These are phyloP conservation scores for Lentinula aciculospora DNA, from an alignment of 768 basidiomycete species.

Conservation along the genomic window DNA sequence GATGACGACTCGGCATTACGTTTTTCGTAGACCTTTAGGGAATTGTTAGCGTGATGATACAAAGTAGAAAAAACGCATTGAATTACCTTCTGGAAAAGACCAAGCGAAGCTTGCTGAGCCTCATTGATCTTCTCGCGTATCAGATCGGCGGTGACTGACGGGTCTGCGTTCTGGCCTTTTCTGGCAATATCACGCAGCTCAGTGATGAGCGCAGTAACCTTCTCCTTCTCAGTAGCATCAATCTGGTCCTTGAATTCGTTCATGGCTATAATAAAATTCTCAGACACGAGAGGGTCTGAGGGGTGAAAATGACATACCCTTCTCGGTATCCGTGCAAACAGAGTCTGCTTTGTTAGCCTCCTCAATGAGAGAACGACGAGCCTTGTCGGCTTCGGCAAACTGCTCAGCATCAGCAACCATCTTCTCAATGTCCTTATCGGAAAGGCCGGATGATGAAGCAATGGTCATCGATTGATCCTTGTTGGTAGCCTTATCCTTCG, in stretches of 20 bases:
- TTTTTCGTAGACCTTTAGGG: constrained; percentile 72
- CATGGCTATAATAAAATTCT: constrained; percentile 54
- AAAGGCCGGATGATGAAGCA: constrained; percentile 94
- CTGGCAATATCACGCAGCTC: constrained; percentile 86
- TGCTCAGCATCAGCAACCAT: constrained; percentile 96
- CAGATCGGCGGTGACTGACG: constrained; percentile 71
- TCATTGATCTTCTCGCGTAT: constrained; percentile 93
- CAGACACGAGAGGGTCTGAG: neutral
- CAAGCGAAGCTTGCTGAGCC: constrained; percentile 91
- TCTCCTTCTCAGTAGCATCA: constrained; percentile 88
- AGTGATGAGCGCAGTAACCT: constrained; percentile 78
- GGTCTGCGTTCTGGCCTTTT: constrained; percentile 88
- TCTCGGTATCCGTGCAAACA: constrained; percentile 92
- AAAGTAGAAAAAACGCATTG: neutral
- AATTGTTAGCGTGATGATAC: neutral
- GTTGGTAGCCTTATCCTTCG: constrained; percentile 88
- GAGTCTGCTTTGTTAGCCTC: constrained; percentile 96
- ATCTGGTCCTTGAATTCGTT: constrained; percentile 97
- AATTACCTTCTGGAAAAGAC: constrained; percentile 92
- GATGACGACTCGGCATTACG: constrained; percentile 67
- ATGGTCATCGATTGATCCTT: constrained; percentile 98
- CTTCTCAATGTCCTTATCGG: constrained; percentile 93
- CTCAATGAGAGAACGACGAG: constrained; percentile 83
- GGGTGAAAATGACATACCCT: constrained; percentile 45
- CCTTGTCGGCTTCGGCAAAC: constrained; percentile 91